Conservation (phyloP, 2,329 filamentous ascomycete genomes). For the Paramyrothecium roridum region DNA sequence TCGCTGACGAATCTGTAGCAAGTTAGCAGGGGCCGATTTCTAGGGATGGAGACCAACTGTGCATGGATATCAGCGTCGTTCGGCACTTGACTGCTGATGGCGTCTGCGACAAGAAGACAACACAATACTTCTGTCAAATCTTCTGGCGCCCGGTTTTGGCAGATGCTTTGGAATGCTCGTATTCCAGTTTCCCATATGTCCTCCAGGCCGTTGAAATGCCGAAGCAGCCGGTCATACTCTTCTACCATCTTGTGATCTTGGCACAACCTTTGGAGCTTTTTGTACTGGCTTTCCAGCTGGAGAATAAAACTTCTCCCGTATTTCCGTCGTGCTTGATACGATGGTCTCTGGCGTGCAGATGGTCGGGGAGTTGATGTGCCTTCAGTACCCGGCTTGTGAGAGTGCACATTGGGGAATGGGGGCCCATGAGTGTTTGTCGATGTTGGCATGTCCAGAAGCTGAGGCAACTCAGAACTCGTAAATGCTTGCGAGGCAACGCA, state of each 20-base stretch:
- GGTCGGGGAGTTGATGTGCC: background rate
- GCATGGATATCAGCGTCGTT: background rate
- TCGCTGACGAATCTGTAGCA: conserved; percentile 18
- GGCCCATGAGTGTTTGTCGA: too few species aligned
- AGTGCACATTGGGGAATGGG: too few species aligned
- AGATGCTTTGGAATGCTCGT: conserved; percentile 9
- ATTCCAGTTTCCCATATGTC: conserved; percentile 11
- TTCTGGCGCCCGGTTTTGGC: conserved; percentile 9
- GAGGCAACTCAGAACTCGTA: too few species aligned
- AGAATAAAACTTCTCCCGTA: background rate
- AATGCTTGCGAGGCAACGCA: too few species aligned
- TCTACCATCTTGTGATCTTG: background rate
- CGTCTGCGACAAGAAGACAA: conserved; percentile 16
- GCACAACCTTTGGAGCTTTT: conserved; percentile 5
- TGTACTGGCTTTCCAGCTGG: background rate
- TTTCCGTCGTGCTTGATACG: background rate
- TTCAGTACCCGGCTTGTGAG: too few species aligned
- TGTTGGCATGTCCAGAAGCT: too few species aligned
- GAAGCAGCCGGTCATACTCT: conserved; percentile 4
- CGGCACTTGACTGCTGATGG: conserved; percentile 9
- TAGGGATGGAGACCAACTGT: background rate
- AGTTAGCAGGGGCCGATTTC: conserved; percentile 2
- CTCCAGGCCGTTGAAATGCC: conserved; percentile 2
- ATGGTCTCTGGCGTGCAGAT: background rate
- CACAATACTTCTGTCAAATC: conserved; percentile 9